phyloP scores from a whole-genome alignment of 176 grass and related monocot genomes.

The Eleusine coracana region DNA sequence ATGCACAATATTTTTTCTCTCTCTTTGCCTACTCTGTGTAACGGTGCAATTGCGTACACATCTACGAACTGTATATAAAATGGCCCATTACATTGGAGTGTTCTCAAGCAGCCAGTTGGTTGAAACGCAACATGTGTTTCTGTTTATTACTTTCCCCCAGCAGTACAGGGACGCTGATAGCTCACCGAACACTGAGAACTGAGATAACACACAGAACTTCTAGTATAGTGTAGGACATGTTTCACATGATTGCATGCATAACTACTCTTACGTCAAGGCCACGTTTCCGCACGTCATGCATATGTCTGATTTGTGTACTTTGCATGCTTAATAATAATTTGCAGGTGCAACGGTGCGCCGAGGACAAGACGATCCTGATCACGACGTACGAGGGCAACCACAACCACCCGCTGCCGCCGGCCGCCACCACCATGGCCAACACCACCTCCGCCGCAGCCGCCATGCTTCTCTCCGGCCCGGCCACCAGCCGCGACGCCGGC shows the following conservation, averaged over 20 bases:
- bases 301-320: not conserved
- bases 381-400: conserved; percentile 90
- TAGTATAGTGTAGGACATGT: not conserved
- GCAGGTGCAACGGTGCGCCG: conserved; percentile 88
- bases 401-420: conserved; percentile 79
- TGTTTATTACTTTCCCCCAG: not conserved
- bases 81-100: not conserved
- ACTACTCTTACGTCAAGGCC: not conserved
- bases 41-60: not conserved
- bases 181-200: conserved; percentile 13
- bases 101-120: not conserved
- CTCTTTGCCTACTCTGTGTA: not conserved
- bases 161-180: conserved; percentile 4
- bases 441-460: conserved; percentile 75
- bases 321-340: not conserved
- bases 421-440: conserved; percentile 77
- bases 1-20: not conserved
- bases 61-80: not conserved
- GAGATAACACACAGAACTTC: not conserved
- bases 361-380: conserved; percentile 70
- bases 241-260: not conserved
- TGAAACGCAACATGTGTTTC: not conserved
- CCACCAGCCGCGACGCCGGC: conserved; percentile 51
- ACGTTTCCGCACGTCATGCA: not conserved
- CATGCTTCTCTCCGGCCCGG: conserved; percentile 86